Base-by-base conservation (phyloP, 768 basidiomycete genomes). In the Glaciozyma martinii region DNA sequence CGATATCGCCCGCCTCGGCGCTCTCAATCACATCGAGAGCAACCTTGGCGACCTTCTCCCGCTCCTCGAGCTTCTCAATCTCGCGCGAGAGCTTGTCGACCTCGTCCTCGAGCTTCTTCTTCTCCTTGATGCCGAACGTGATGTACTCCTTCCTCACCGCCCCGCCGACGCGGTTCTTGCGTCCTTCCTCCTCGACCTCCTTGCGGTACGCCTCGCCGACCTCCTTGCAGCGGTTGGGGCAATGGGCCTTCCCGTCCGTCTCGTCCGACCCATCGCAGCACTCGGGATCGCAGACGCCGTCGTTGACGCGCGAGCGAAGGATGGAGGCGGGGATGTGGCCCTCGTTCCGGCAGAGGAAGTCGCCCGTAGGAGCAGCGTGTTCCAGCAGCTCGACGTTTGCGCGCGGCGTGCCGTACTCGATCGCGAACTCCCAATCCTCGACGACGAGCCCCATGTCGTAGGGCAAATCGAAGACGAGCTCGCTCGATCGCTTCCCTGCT, bases 211-310 rank as follows among this genome's bases (percentile, higher is more conserved):
- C 83, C 63, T 83, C 82, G 2, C 92, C 91, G 52, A 88, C 80
- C 73, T 86, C 84, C 55, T 81, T 80, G 75, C 95, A 99, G 4
- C 77, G 78, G 75, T 95, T 85, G 43, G 81, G 77, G 76, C 95
- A 99, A 21, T 86, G 80, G 16, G 73, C 73, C 46, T 72, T 71
- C 23, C 90, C 90, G 15, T 82, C 76, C 30, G 80, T 81, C 78
- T 99, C 95, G 76, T 99, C 94, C 0, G 91, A 90, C 18, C 94
- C 94, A 71, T 99, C 94, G 73, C 94, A 99, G 72, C 94, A 99
- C 74, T 90, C 84, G 1, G 82, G 81, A 75, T 99, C 94, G 76
- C 94, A 99, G 30, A 97, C 80, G 1, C 94, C 93, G 75, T 99
- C 94, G 52, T 84, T 86, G 18, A 99, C 92, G 70, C 89, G 80